These are phyloP conservation scores for Bryoglossum gracile DNA, from an alignment of 495 filamentous ascomycete genomes.

Conservation along the genomic window DNA sequence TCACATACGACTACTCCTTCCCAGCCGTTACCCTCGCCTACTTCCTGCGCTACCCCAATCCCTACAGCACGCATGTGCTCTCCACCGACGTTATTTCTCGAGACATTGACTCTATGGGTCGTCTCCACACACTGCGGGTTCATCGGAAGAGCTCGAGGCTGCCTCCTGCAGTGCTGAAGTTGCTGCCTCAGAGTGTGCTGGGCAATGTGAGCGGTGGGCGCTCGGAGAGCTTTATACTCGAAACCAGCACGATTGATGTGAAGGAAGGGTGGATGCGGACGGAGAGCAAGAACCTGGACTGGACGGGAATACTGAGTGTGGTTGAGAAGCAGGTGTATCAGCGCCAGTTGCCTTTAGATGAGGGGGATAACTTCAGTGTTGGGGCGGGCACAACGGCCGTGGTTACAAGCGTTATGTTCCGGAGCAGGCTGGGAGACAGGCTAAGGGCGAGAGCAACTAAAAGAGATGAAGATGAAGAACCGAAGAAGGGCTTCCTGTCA, in stretches of 20 bases:
- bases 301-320: conserved; percentile 86
- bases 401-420: conserved; percentile 75
- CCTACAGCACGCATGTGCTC: conserved; percentile 89
- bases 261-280: conserved; percentile 83
- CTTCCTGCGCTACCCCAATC: conserved; percentile 98
- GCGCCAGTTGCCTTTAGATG: conserved; percentile 8
- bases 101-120: conserved; percentile 70
- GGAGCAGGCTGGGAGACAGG: conserved; percentile 71
- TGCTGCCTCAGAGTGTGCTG: conserved; percentile 61
- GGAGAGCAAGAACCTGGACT: conserved; percentile 79
- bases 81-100: conserved; percentile 93
- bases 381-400: conserved; percentile 64
- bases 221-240: conserved; percentile 81
- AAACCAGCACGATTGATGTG: conserved; percentile 83
- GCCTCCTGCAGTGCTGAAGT: conserved; percentile 71
- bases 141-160: conserved; percentile 92
- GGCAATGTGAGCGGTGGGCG: conserved; percentile 58
- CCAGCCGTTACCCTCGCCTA: conserved; percentile 90
- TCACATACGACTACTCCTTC: conserved; percentile 87
- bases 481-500: conserved; percentile 56
- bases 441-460: conserved; percentile 40
- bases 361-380: conserved; percentile 27
- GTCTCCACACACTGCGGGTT: conserved; percentile 79
- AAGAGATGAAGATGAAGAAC: conserved; percentile 42
- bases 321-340: conserved; percentile 79